Evolutionary conservation across 1,284 basidiomycete species (phyloP).

Genomic region (Gymnopus androsaceus): DNA sequence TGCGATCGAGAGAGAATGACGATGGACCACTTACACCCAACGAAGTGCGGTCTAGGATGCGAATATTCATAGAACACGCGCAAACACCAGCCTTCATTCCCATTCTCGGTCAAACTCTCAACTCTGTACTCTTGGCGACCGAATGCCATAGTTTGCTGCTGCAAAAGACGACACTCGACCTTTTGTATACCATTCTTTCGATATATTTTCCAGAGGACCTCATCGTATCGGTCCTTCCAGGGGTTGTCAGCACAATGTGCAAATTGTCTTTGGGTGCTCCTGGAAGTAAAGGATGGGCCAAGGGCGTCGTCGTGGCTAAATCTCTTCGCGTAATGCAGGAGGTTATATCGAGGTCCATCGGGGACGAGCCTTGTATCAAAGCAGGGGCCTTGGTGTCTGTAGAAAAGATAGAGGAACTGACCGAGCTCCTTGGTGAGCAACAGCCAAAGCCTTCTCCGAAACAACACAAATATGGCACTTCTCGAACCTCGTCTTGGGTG

Average conservation of each 20-base stretch:
- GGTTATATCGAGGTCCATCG: conserved; percentile 57
- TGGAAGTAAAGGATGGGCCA: conserved; percentile 59
- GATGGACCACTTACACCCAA: conserved; percentile 25
- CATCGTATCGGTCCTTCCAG: conserved; percentile 77
- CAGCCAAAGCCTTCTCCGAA: conserved; percentile 10
- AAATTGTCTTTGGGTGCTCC: conserved; percentile 64
- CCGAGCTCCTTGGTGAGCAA: conserved; percentile 32
- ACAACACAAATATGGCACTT: conserved; percentile 44
- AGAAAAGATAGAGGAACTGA: conserved; percentile 64
- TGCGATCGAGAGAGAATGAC: conserved; percentile 38
- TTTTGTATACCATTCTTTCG: conserved; percentile 56
- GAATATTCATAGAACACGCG: conserved; percentile 48
- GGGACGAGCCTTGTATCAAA: conserved; percentile 64
- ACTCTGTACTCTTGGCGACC: conserved; percentile 62
- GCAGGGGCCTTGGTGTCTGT: conserved; percentile 59
- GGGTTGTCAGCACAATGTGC: conserved; percentile 74
- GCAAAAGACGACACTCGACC: conserved; percentile 65
- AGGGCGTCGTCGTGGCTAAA: conserved; percentile 62
- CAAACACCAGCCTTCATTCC: conserved; percentile 62
- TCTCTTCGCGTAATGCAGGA: conserved; percentile 60
- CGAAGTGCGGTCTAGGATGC: conserved; percentile 39
- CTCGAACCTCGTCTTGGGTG: conserved; percentile 59
- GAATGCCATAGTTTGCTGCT: conserved; percentile 59
- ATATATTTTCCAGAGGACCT: conserved; percentile 66
- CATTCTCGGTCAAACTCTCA: conserved; percentile 81